These are phyloP conservation scores for Trichaptum fuscoviolaceum DNA, from an alignment of 768 basidiomycete genomes.

Conservation along the genomic window DNA sequence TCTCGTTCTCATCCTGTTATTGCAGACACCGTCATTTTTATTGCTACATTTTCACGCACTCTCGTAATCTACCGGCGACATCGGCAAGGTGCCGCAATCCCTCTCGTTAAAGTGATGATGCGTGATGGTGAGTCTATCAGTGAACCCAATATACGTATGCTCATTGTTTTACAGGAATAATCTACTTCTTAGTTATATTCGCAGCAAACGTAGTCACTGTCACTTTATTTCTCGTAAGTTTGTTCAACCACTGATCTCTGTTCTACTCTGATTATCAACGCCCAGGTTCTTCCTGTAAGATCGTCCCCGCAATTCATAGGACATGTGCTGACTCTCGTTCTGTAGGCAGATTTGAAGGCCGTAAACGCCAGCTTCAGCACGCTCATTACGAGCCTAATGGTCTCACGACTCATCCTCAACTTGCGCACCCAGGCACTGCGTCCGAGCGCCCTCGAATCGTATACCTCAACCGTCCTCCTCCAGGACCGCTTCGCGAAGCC, in stretches of 20 bases:
- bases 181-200: slow-evolving; percentile 23
- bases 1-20: background rate
- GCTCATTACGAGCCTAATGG: slow-evolving; percentile 19
- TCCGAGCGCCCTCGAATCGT: background rate
- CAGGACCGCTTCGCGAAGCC: slow-evolving; percentile 8
- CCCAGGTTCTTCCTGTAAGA: background rate
- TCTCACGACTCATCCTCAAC: slow-evolving; percentile 20
- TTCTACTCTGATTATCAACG: background rate
- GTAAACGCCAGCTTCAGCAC: slow-evolving; percentile 25
- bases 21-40: slow-evolving; percentile 21
- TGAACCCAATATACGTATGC: background rate
- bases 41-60: slow-evolving; percentile 21
- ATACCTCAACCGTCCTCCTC: background rate
- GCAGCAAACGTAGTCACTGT: slow-evolving; percentile 20
- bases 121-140: slow-evolving; percentile 17
- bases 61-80: slow-evolving; percentile 16
- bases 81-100: slow-evolving; percentile 14
- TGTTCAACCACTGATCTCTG: background rate
- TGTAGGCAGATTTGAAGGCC: slow-evolving; percentile 21
- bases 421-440: slow-evolving; percentile 11
- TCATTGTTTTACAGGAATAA: slow-evolving; percentile 15
- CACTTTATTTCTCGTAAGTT: slow-evolving; percentile 18
- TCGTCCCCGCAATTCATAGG: background rate
- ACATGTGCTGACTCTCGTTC: background rate
- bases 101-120: slow-evolving; percentile 20